phyloP scores from a whole-genome alignment of 805 yeast genomes.

The Candida hungchunana region DNA sequence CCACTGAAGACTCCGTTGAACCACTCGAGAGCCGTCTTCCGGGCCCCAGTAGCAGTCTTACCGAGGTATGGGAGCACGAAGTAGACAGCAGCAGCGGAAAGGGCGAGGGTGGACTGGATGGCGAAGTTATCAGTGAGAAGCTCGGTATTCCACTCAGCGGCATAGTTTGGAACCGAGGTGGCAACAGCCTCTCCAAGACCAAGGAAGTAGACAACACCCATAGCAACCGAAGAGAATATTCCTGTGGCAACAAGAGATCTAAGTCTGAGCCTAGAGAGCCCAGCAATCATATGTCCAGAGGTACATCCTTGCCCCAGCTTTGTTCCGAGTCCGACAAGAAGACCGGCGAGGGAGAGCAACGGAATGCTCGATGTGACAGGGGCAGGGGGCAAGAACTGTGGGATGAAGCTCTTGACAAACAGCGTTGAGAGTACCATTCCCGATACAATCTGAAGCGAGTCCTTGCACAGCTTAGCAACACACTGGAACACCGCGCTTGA shows the following conservation, averaged over 20 bases:
- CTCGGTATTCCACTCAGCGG: constrained; percentile 4
- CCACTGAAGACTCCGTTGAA: constrained; percentile 27
- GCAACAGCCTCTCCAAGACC: constrained; percentile 5
- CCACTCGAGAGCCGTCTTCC: neutral
- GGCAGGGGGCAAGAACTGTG: constrained; percentile 28
- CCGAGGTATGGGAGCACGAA: constrained; percentile 26
- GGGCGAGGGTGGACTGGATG: constrained; percentile 8
- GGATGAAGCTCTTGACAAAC: constrained; percentile 21
- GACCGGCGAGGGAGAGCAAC: constrained; percentile 30
- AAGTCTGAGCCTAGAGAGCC: constrained; percentile 41
- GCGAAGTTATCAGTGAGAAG: neutral
- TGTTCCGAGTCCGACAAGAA: constrained; percentile 45
- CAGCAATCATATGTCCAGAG: constrained; percentile 51
- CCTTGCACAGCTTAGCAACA: constrained; percentile 23
- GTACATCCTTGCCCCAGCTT: constrained; percentile 48
- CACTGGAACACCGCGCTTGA: constrained; percentile 39
- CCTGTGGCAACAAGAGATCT: constrained; percentile 44
- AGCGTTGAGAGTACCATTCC: constrained; percentile 34
- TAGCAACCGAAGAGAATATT: constrained; percentile 34
- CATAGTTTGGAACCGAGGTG: constrained; percentile 7
- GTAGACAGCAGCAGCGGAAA: constrained; percentile 19
- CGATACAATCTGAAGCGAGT: constrained; percentile 29
- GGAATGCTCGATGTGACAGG: constrained; percentile 7
- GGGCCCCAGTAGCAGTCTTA: constrained; percentile 1
- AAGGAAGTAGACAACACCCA: constrained; percentile 16